phyloP scores from a whole-genome alignment of 345 rosid species.

The Hirschfeldia incana region DNA sequence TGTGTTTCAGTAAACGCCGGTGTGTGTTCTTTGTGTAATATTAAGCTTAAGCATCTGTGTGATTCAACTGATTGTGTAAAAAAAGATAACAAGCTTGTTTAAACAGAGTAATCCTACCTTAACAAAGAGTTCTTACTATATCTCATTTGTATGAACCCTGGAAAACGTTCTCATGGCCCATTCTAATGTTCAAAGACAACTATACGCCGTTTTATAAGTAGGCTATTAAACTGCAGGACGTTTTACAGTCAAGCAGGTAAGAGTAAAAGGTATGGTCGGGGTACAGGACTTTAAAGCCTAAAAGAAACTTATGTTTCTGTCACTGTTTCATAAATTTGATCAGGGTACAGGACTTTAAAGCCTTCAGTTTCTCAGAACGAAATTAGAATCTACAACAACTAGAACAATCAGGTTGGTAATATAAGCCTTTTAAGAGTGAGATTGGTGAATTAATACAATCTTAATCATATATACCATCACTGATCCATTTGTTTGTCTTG shows the following conservation, averaged over 20 bases:
- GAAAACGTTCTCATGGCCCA: not conserved
- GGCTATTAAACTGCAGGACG: constrained; percentile 7
- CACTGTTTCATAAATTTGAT: not conserved
- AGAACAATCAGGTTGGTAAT: constrained; percentile 97
- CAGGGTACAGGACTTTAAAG: constrained; percentile 71
- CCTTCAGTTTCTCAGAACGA: constrained; percentile 86
- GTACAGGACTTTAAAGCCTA: too few relatives aligned
- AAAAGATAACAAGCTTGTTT: not conserved
- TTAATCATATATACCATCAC: constrained; percentile 5
- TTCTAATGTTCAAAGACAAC: not conserved
- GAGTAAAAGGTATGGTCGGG: not conserved
- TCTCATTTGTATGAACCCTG: not conserved
- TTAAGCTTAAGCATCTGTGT: constrained; percentile 8
- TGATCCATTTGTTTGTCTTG: constrained; percentile 4
- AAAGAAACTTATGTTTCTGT: not conserved
- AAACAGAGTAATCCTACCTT: not conserved
- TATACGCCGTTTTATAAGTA: not conserved
- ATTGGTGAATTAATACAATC: constrained; percentile 28
- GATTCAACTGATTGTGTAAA: not conserved
- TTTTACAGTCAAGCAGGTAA: not conserved
- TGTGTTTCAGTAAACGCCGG: constrained; percentile 5
- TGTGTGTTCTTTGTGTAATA: not conserved
- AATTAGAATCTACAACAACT: constrained; percentile 68
- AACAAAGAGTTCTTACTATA: not conserved
- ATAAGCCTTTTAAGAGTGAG: constrained; percentile 52